Evolutionary conservation across 257 asterid genomes (phyloP), one percentile per base, ranked within the genome.

Genomic region (Salvia splendens): DNA sequence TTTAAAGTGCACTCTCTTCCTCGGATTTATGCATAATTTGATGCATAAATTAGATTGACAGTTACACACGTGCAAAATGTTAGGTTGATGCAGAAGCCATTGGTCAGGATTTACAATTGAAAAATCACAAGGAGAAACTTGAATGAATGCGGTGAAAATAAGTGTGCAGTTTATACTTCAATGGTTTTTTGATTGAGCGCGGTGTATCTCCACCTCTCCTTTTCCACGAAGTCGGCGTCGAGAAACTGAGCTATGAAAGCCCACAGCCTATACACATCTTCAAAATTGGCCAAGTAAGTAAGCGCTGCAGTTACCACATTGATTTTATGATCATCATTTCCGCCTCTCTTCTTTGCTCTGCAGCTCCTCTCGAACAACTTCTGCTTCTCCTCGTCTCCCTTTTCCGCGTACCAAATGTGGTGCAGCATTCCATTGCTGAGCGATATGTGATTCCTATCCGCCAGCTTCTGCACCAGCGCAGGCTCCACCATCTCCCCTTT

Each of bases 201-300:
- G 2, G 94, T 86, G 64, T 93, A 92, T 65, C 98, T 86, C 98
- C 98, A 92, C 8, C 91, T 78, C 80, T 93, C 97, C 85, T 90
- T 93, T 79, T 93, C 96, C 47, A 90, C 95, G 61, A 86, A 93
- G 60, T 93, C 99, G 4, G 96, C 97, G 70, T 90, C 99, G 57
- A 93, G 81, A 59, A 93, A 93, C 79, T 75, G 93, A 12, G 96
- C 94, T 12, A 93, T 54, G 55, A 93, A 93, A 38, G 85, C 84
- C 98, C 98, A 92, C 12, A 92, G 82, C 79, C 78, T 75, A 74
- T 92, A 87, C 5, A 80, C 85, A 68, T 90, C 99, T 70, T 90
- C 94, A 11, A 93, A 90, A 30, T 90, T 84, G 3, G 85, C 87
- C 84, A 90, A 83, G 81, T 90, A 93, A 64, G 81, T 83, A 6